Base-by-base conservation (phyloP, 2,329 filamentous ascomycete genomes). In the Colletotrichum graminicola region DNA sequence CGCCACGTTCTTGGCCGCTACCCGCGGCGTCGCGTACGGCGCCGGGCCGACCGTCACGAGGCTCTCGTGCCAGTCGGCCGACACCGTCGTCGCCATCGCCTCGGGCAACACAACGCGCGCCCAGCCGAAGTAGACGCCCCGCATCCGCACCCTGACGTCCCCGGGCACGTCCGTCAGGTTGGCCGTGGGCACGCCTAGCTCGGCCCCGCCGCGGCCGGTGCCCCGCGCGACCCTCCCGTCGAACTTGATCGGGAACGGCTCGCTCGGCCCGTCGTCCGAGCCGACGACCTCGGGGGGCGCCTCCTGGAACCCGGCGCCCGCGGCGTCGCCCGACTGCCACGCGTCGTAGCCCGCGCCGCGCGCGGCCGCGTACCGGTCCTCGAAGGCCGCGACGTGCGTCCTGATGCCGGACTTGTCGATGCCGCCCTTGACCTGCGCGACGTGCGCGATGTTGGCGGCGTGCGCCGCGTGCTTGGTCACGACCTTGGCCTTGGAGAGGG, bases 51-150 rank as follows among this genome's bases (percentile, higher is more conserved):
- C 83, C 0, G 86, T 87, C 59, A 93, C 84, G 14, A 93, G 81
- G 3, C 85, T 84, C 74, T 90, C 86, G 72, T 87, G 83, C 91
- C 91, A 93, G 41, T 84, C 81, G 4, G 78, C 71, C 0, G 82
- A 78, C 2, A 82, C 62, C 4, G 0, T 75, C 76, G 18, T 6
- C 41, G 41, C 0, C 41, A 5, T 1, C 41, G 18, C 14, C 39
- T 5, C 39, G 41, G 41, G 41, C 21, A 82, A 79, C 1, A 84
- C 73, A 2, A 89, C 75, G 0, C 85, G 80, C 0, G 86, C 87
- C 91, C 91, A 93, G 3, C 89, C 90, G 49, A 91, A 89, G 75
- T 91, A 93, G 8, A 91, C 84, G 0, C 91, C 91, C 16, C 82
- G 80, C 61, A 93, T 82, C 3, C 87, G 84, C 73, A 87, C 80